Conservation (phyloP, 2,329 filamentous ascomycete genomes). For the Fusarium armeniacum region DNA sequence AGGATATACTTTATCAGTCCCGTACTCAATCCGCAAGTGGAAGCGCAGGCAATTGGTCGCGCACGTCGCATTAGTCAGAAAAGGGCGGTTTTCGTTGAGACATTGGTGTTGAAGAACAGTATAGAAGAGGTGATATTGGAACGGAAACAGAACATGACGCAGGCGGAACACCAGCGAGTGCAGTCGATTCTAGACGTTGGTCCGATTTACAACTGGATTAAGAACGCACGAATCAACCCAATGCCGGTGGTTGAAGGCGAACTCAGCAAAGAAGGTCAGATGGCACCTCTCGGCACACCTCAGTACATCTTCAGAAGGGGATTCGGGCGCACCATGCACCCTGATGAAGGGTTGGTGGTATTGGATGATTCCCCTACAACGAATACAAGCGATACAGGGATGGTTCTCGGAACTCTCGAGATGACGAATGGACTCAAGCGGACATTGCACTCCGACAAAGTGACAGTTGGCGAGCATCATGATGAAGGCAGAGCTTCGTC, state of each 20-base stretch:
- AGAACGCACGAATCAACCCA: constrained; percentile 63
- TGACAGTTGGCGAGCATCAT: constrained; percentile 24
- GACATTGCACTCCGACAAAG: constrained; percentile 31
- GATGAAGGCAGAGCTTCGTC: constrained; percentile 23
- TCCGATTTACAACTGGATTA: constrained; percentile 72
- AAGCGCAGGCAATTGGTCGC: constrained; percentile 92
- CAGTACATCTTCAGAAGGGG: constrained; percentile 67
- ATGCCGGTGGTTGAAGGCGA: constrained; percentile 50
- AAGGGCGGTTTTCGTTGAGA: constrained; percentile 85
- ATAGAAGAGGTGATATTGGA: constrained; percentile 88
- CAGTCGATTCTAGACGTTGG: constrained; percentile 71
- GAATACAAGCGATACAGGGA: constrained; percentile 18
- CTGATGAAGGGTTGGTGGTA: constrained; percentile 64
- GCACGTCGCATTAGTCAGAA: constrained; percentile 89
- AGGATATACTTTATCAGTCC: constrained; percentile 92
- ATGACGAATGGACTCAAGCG: constrained; percentile 48
- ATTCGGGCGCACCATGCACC: constrained; percentile 59
- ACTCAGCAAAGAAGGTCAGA: constrained; percentile 60
- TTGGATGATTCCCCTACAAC: constrained; percentile 44
- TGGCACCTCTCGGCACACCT: constrained; percentile 61
- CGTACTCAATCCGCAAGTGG: constrained; percentile 85
- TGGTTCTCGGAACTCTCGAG: constrained; percentile 17
- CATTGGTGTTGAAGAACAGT: constrained; percentile 81
- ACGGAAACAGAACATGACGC: constrained; percentile 80
- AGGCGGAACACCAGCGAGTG: constrained; percentile 69